phyloP scores from a whole-genome alignment of 2,329 filamentous ascomycete genomes.

The Pleomassaria siparia region DNA sequence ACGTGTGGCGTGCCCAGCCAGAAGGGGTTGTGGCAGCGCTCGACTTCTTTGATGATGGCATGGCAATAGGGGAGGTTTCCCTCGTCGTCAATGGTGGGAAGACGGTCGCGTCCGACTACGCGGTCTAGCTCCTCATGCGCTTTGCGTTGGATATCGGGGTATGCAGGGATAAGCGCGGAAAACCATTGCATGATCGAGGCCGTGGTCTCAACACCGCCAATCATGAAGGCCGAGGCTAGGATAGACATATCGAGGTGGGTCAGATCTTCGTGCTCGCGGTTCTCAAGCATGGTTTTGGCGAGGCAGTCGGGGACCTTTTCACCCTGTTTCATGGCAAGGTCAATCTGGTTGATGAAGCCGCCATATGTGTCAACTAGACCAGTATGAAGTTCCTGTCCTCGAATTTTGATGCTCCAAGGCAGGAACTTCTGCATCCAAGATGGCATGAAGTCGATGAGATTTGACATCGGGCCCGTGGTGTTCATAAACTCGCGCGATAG shows the following conservation, averaged over 20 bases:
- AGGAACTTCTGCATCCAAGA: conserved; percentile 9
- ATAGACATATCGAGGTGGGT: conserved; percentile 20
- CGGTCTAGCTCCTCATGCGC: conserved; percentile 17
- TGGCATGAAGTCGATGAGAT: conserved; percentile 16
- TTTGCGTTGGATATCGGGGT: conserved; percentile 6
- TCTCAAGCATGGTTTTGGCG: conserved; percentile 15
- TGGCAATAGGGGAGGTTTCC: conserved; percentile 14
- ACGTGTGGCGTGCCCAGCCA: conserved; percentile 8
- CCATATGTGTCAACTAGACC: conserved; percentile 15
- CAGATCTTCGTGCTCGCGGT: conserved; percentile 9
- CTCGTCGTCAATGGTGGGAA: conserved; percentile 14
- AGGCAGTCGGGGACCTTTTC: conserved; percentile 15
- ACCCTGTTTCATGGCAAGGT: conserved; percentile 7
- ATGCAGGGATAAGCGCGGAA: conserved; percentile 6
- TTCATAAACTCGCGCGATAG: conserved; percentile 15
- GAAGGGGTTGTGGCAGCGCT: conserved; percentile 6
- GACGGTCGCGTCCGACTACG: conserved; percentile 13
- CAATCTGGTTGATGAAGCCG: conserved; percentile 15
- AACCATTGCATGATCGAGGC: conserved; percentile 10
- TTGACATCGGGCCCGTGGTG: conserved; percentile 15
- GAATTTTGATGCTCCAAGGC: background rate
- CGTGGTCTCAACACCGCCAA: conserved; percentile 17
- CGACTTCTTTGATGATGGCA: conserved; percentile 14
- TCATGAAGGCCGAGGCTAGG: conserved; percentile 19
- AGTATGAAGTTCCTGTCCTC: conserved; percentile 5